A percentile compares a stretch with the other conserved stretches of the same genome.
Conservation (phyloP, 176 grass and related monocot genomes). For the Carex scoparia region DNA sequence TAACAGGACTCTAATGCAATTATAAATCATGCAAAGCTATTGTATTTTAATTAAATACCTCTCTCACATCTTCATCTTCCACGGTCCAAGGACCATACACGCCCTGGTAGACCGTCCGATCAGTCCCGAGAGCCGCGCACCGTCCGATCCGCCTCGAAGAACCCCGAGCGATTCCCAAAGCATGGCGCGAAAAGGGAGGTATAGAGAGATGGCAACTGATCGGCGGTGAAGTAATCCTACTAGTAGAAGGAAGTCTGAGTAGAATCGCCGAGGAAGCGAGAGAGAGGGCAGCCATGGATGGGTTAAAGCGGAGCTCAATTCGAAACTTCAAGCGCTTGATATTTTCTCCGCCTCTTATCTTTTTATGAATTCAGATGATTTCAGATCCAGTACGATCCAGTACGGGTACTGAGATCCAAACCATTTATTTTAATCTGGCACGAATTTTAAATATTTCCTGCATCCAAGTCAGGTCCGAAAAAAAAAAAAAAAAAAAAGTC, state of each 20-base stretch:
- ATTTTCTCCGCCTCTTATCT: not conserved
- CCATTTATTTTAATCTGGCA: no score
- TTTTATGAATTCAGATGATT: no score
- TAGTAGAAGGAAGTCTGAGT: not conserved
- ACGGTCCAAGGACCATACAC: slow-evolving; percentile 80
- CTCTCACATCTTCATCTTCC: slow-evolving; percentile 55
- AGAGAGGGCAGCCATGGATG: not conserved
- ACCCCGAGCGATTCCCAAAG: not conserved
- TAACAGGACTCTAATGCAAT: not conserved
- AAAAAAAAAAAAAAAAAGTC: no score
- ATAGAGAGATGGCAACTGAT: not conserved
- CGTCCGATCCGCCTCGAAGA: slow-evolving; percentile 23
- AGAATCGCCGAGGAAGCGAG: not conserved
- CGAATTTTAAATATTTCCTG: no score
- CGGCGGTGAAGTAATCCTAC: not conserved
- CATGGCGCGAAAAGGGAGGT: not conserved
- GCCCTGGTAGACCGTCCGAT: slow-evolving; percentile 52
- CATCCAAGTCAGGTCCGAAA: no score
- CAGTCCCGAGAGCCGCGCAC: slow-evolving; percentile 16
- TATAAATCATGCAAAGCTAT: not conserved
- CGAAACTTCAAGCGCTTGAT: not conserved
- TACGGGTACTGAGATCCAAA: no score
- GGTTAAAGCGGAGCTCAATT: not conserved
- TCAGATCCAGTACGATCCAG: no score
- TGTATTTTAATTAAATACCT: slow-evolving; percentile 19